These are phyloP conservation scores for Leccinum variabile DNA, from an alignment of 1,284 basidiomycete species.

Conservation along the genomic window DNA sequence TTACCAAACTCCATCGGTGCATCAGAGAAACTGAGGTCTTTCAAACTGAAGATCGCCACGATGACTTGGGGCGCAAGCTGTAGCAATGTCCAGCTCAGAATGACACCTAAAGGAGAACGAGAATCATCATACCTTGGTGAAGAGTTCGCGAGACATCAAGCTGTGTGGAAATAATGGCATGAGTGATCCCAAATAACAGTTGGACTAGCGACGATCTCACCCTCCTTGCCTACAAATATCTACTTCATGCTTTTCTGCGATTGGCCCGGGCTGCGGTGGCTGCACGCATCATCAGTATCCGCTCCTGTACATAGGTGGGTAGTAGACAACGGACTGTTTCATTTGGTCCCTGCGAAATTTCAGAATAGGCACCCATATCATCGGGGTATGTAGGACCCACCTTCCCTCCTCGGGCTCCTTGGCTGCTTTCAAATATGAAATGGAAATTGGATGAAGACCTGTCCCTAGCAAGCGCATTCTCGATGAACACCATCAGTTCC, in stretches of 20 bases:
- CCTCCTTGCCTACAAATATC: slow-evolving; percentile 22
- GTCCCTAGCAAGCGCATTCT: slow-evolving; percentile 48
- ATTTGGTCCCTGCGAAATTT: too few species aligned
- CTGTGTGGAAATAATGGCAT: slow-evolving; percentile 10
- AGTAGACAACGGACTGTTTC: not conserved
- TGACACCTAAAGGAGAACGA: not conserved
- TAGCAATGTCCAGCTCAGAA: not conserved
- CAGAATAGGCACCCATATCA: too few species aligned
- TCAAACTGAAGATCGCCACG: slow-evolving; percentile 21
- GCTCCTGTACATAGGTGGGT: not conserved
- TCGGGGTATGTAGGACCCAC: slow-evolving; percentile 11
- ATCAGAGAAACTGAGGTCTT: slow-evolving; percentile 13
- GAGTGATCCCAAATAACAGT: not conserved
- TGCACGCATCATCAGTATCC: not conserved
- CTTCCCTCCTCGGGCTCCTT: slow-evolving; percentile 7
- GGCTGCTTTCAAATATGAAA: not conserved
- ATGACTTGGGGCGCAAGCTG: slow-evolving; percentile 31
- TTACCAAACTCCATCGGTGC: slow-evolving; percentile 19
- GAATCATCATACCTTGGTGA: slow-evolving; percentile 22
- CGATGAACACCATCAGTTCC: slow-evolving; percentile 46
- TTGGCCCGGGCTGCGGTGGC: slow-evolving; percentile 2
- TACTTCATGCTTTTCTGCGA: slow-evolving; percentile 14
- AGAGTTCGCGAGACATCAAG: slow-evolving; percentile 30
- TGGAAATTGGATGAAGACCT: slow-evolving; percentile 19
- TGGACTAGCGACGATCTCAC: slow-evolving; percentile 14